These are phyloP conservation scores for Pichia kluyveri DNA, from an alignment of 805 yeast species.

Conservation along the genomic window DNA sequence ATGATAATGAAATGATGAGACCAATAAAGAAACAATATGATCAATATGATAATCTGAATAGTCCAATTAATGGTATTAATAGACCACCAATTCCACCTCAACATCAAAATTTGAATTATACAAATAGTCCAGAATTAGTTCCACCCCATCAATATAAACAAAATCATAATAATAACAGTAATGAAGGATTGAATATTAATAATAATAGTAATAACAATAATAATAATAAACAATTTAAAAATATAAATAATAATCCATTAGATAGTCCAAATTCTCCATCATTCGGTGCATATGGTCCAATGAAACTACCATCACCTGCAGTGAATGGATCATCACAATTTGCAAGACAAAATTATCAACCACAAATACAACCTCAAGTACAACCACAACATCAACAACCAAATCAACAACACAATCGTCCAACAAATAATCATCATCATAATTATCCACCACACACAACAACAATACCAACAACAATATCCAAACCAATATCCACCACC, in stretches of 20 bases:
- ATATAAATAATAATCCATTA: background rate
- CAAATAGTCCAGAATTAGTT: constrained; percentile 9
- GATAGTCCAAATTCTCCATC: constrained; percentile 3
- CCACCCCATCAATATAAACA: constrained; percentile 10
- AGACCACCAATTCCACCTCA: constrained; percentile 2
- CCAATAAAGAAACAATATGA: constrained; percentile 9
- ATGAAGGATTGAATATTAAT: background rate
- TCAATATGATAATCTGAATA: background rate
- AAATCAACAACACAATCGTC: background rate
- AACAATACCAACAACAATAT: background rate
- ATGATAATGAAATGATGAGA: no score
- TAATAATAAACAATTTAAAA: background rate
- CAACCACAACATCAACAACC: no score
- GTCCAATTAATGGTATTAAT: background rate
- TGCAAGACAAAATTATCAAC: constrained; percentile 6
- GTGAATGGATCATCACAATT: background rate
- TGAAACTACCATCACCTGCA: constrained; percentile 7
- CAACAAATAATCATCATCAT: background rate
- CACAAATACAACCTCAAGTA: background rate
- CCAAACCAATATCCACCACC: background rate
- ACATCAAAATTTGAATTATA: constrained; percentile 3
- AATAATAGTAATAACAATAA: constrained; percentile 7
- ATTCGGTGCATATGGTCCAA: constrained; percentile 7
- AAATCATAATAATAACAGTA: constrained; percentile 3
- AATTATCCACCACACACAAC: no score